Base-by-base conservation (phyloP, 257 asterid genomes). In the Solanum dulcamara region DNA sequence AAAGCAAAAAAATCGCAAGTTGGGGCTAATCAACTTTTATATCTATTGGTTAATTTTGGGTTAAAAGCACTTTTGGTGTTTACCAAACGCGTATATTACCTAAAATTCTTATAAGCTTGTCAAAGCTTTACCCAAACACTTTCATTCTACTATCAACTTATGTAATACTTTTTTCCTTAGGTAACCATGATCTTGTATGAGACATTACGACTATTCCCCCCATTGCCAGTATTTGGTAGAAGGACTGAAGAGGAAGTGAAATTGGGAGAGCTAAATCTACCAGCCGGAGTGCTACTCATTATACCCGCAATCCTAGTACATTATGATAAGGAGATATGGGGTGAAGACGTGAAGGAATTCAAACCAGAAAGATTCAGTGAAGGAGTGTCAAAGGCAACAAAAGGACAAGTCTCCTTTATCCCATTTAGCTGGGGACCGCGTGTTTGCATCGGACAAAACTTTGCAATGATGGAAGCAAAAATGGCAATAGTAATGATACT, bases 351-450 rank as follows among this genome's bases (percentile, higher is more conserved):
- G 9, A 86, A 84, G 10, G 85, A 86, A n/a, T 89, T 89, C 83
- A 62, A 71, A 11, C 90, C 90, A 20, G 87, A 89, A 55, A 85
- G 91, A 64, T 89, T 89, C 15, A 24, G 68, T 0, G 86, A 87
- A 64, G 91, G 91, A 20, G 84, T 84, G 15, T 83, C 51, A 22
- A 71, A 38, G 5, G 80, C 51, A 71, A 35, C 82, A 0, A 86
- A 86, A 14, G 88, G 80, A 22, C 86, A 72, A 44, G 7, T 83
- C 14, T 38, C 77, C 1, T 89, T 72, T 59, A 70, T 89, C 28
- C 91, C 91, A 28, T 89, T 87, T 84, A 18, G 86, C 28, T 20
- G 90, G 90, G 89, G 91, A 4, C 89, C 91, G 2, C 62, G 90
- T 10, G 32, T 85, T 7, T 89, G 91, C 62, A 86, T 89, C 1